Conservation (phyloP, 2,329 filamentous ascomycete genomes). For the Fusarium proliferatum region DNA sequence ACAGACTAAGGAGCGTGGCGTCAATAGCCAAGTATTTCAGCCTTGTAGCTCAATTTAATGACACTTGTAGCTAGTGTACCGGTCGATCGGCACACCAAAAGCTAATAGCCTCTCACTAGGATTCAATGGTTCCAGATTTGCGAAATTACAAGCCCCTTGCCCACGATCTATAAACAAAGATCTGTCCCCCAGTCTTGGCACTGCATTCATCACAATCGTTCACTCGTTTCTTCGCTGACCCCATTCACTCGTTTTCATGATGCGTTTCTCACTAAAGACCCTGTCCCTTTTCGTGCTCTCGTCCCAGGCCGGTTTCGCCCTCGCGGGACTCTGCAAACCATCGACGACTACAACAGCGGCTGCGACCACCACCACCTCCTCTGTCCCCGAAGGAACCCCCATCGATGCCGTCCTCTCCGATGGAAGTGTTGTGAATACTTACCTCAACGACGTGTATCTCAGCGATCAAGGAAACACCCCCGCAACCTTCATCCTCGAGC, state of each 20-base stretch:
- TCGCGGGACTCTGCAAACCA: background rate
- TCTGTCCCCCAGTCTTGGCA: background rate
- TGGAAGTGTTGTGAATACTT: background rate
- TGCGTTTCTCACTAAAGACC: accelerated
- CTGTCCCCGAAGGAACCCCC: background rate
- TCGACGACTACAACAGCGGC: background rate
- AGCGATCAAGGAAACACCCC: background rate
- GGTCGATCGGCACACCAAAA: too few species aligned
- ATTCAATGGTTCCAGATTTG: background rate
- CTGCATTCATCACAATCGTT: background rate
- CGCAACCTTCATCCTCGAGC: background rate
- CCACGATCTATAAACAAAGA: background rate
- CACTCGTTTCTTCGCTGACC: too few species aligned
- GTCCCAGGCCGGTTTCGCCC: background rate
- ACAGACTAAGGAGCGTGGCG: background rate
- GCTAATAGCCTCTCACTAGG: background rate
- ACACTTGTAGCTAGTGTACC: background rate
- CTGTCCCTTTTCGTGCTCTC: accelerated
- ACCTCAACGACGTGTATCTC: background rate
- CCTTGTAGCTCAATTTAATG: background rate
- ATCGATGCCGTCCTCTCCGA: background rate
- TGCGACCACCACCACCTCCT: accelerated
- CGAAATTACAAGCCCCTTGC: background rate
- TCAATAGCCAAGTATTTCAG: background rate
- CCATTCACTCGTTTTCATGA: accelerated